Base-by-base conservation (phyloP, 2,329 filamentous ascomycete genomes). In the Fusarium gaditjirri region DNA sequence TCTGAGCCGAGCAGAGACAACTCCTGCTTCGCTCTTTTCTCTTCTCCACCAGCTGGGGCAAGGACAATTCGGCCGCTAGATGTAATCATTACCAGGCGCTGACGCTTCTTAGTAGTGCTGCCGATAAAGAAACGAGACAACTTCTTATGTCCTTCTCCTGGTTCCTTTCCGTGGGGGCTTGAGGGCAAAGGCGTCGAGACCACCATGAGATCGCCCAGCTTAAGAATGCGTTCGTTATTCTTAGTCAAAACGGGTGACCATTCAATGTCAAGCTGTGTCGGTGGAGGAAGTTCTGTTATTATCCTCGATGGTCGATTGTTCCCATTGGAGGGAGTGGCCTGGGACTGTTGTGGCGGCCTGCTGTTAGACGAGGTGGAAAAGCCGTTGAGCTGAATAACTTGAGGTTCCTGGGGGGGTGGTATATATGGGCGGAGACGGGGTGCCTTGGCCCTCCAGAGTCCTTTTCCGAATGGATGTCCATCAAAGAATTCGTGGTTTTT, bases 401-500 rank as follows among this genome's bases (percentile, higher is more conserved):
- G 87, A 4, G 93, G 90, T 74, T 96, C 94, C 71, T 92, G 91
- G 1, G 91, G 80, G 1, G 93, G 92, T 23, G 96, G 92, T 17
- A 93, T 87, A 77, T 97, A 97, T 21, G 94, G 88, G 78, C 95
- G 94, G 72, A 99, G 84, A 49, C 94, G 89, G 5, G 96, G 96
- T 17, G 95, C 94, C 78, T 97, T 97, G 74, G 91, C 90, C 78
- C 93, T 93, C 96, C 96, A 99, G 33, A 99, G 81, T 13, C 87
- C 87, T 78, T 93, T 92, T 50, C 96, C 95, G 87, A 96, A 98
- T 46, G 85, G 84, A 42, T 97, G 90, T 4, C 94, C 94, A 41
- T 95, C 91, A 78, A 99, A 99, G 81, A 99, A 99, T 75, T 94
- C 90, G 79, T 99, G 96, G 73, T 95, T 97, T 81, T 97, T 97